Evolutionary conservation across 148 eudicot species (phyloP).

Genomic region (Chenopodium suecicum): DNA sequence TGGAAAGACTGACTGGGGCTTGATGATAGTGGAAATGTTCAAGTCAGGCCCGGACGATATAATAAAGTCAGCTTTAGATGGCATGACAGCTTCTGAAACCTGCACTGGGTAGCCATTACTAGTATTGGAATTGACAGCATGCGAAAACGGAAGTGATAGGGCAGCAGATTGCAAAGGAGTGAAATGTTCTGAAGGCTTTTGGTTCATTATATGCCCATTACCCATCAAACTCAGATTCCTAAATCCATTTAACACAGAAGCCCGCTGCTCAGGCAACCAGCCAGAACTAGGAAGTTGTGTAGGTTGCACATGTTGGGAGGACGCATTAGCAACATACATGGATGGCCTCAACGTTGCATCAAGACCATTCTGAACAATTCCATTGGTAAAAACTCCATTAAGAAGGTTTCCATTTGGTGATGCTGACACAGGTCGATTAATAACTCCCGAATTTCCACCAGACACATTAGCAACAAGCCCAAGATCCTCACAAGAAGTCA

Average conservation of each 20-base stretch:
- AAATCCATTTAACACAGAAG: conserved; percentile 50
- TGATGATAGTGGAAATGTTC: conserved; percentile 35
- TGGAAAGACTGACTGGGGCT: conserved; percentile 34
- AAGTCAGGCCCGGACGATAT: conserved; percentile 37
- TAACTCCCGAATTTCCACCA: conserved; percentile 32
- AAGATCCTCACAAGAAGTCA: conserved; percentile 36
- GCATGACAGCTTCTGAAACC: conserved; percentile 39
- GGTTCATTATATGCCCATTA: conserved; percentile 46
- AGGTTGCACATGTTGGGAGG: conserved; percentile 39
- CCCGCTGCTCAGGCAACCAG: conserved; percentile 44
- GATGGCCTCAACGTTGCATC: conserved; percentile 29
- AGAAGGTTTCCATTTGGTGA: conserved; percentile 26
- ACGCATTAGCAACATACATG: conserved; percentile 24
- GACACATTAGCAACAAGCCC: conserved; percentile 30
- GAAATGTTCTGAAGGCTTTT: conserved; percentile 32
- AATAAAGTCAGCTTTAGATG: conserved; percentile 40
- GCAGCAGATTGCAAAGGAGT: conserved; percentile 46
- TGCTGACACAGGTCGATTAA: conserved; percentile 26
- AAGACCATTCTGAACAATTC: conserved; percentile 30
- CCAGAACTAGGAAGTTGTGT: conserved; percentile 39
- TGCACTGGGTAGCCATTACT: conserved; percentile 35
- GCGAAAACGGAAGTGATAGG: conserved; percentile 52
- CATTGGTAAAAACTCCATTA: not conserved
- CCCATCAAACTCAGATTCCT: conserved; percentile 48
- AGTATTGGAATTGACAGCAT: conserved; percentile 36